A percentile compares a stretch with the other conserved stretches of the same genome.
Evolutionary conservation across 2,329 filamentous ascomycete species (phyloP).

Genomic region (Colletotrichum salicis): DNA sequence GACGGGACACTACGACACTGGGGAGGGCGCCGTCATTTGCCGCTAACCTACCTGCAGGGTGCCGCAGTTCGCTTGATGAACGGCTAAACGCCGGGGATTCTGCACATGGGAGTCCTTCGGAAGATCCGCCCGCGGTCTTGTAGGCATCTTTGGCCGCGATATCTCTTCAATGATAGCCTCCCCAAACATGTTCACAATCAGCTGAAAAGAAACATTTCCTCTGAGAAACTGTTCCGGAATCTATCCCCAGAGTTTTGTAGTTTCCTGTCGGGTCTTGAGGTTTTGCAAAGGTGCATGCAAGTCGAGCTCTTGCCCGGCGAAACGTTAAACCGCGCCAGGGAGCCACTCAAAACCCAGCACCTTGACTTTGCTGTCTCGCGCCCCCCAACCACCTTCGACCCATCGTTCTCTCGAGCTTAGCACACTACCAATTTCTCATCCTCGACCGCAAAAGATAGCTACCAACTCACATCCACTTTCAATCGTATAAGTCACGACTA

Average conservation of each 20-base stretch:
- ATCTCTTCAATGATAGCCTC: not conserved
- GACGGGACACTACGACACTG: not conserved
- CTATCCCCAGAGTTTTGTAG: not conserved
- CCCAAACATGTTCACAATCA: not conserved
- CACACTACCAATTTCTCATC: slow-evolving; percentile 22
- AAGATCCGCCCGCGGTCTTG: not conserved
- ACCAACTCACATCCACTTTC: slow-evolving; percentile 20
- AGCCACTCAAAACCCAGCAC: slow-evolving; percentile 25
- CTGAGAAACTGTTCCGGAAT: too few relatives aligned
- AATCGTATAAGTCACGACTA: slow-evolving; percentile 21
- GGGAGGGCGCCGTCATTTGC: not conserved
- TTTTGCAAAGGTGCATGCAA: not conserved
- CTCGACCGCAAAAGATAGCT: slow-evolving; percentile 5
- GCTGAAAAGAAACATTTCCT: not conserved
- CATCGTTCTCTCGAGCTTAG: slow-evolving; percentile 7
- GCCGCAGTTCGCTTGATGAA: not conserved
- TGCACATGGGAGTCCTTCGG: not conserved
- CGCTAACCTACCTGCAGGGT: not conserved
- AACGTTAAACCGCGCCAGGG: slow-evolving; percentile 25
- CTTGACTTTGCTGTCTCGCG: slow-evolving; percentile 1
- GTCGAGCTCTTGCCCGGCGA: not conserved
- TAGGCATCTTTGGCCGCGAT: not conserved
- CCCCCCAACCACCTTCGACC: slow-evolving; percentile 6
- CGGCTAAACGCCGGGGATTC: slow-evolving; percentile 5
- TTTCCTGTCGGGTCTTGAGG: not conserved